phyloP scores from a whole-genome alignment of 2,329 filamentous ascomycete species.

The Ophiosphaerella herpotricha region DNA sequence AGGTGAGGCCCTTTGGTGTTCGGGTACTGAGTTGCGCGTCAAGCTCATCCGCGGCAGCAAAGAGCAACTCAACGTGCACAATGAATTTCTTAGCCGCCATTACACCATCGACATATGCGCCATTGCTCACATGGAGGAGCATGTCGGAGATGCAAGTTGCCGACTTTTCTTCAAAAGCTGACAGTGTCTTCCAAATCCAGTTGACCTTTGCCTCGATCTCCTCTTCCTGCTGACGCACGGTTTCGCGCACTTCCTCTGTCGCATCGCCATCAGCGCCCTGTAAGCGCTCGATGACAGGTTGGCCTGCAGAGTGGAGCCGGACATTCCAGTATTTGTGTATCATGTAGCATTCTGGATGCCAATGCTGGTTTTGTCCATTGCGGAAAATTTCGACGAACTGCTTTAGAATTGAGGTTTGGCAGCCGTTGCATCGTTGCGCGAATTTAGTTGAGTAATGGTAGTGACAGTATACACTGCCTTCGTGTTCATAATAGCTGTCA shows the following conservation, averaged over 20 bases:
- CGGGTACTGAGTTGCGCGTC: slow-evolving; percentile 71
- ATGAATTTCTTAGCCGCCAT: slow-evolving; percentile 96
- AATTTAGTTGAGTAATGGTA: slow-evolving; percentile 99
- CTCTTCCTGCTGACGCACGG: slow-evolving; percentile 84
- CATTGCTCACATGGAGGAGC: slow-evolving; percentile 97
- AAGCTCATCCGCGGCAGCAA: slow-evolving; percentile 83
- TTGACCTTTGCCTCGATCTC: slow-evolving; percentile 97
- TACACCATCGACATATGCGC: slow-evolving; percentile 92
- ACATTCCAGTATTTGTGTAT: slow-evolving; percentile 99
- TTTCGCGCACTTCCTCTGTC: slow-evolving; percentile 70
- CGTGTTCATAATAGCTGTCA: slow-evolving; percentile 98
- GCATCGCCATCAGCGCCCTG: slow-evolving; percentile 57
- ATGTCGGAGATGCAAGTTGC: slow-evolving; percentile 99
- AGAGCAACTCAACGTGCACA: slow-evolving; percentile 90
- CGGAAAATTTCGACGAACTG: slow-evolving; percentile 99
- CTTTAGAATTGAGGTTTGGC: slow-evolving; percentile 95
- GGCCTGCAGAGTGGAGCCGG: slow-evolving; percentile 62
- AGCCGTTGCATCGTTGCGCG: slow-evolving; percentile 93
- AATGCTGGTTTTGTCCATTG: slow-evolving; percentile 97
- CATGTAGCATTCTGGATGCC: slow-evolving; percentile 99
- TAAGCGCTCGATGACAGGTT: slow-evolving; percentile 44
- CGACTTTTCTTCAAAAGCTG: slow-evolving; percentile 95
- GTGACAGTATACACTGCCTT: slow-evolving; percentile 94
- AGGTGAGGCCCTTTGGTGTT: slow-evolving; percentile 82
- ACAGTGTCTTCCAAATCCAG: slow-evolving; percentile 96